A percentile compares a stretch with the other conserved stretches of the same genome.
These are phyloP conservation scores for Phytophthora pistaciae DNA, from an alignment of 352 stramenopile species.

Conservation along the genomic window DNA sequence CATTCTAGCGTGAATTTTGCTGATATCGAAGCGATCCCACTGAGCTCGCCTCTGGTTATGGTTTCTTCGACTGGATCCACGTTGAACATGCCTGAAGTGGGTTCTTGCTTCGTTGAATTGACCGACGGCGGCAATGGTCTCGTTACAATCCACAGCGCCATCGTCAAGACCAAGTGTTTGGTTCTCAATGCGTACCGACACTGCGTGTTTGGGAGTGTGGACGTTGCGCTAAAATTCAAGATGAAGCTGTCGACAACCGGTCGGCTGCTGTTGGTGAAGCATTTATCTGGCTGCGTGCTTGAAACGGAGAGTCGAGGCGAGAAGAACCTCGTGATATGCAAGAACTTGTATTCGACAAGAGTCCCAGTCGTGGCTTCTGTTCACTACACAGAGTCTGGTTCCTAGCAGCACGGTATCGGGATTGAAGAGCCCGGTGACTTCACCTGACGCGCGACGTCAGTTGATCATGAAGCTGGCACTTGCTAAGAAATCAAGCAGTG, in stretches of 20 bases:
- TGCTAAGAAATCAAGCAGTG: not conserved
- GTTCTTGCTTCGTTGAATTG: not conserved
- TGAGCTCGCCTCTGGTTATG: not conserved
- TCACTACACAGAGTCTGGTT: not conserved
- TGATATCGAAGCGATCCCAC: not conserved
- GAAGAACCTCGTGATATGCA: not conserved
- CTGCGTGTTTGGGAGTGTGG: not conserved
- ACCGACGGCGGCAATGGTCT: not conserved
- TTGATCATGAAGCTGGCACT: not conserved
- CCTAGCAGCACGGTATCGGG: not conserved
- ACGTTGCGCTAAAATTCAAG: not conserved
- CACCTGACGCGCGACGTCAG: not conserved
- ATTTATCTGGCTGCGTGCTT: not conserved
- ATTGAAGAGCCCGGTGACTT: not conserved
- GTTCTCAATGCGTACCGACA: not conserved
- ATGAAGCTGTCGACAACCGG: not conserved
- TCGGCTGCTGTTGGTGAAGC: not conserved
- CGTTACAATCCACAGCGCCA: not conserved
- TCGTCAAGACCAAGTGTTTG: not conserved
- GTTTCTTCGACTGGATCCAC: not conserved
- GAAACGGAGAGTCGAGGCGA: not conserved
- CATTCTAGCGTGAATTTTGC: not conserved
- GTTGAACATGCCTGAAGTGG: not conserved
- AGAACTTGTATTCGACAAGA: not conserved
- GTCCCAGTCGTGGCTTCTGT: not conserved